A percentile compares a stretch with the other conserved stretches of the same genome.
phyloP scores from a whole-genome alignment of 176 grass and related monocot species.

The Paspalum notatum region DNA sequence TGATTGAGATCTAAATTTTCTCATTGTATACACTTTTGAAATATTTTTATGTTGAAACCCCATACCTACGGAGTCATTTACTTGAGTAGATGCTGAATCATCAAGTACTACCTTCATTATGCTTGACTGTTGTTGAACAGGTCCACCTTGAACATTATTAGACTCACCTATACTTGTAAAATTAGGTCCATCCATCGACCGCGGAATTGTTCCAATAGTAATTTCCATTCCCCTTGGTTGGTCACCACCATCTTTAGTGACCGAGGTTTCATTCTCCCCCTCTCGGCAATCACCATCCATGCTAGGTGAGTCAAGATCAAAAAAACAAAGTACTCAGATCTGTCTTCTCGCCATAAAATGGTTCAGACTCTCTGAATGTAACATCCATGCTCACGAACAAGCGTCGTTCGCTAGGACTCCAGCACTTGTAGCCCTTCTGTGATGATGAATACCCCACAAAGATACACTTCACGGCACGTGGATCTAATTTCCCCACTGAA shows the following conservation, averaged over 20 bases:
- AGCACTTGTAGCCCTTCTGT: background rate
- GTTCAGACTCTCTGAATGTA: background rate
- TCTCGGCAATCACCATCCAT: background rate
- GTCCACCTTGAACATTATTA: background rate
- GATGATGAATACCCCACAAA: background rate
- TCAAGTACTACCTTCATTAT: background rate
- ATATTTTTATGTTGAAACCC: background rate
- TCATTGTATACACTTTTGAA: background rate
- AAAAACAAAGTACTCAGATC: background rate
- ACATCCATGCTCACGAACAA: slow-evolving; percentile 2
- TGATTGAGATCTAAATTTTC: too few species aligned
- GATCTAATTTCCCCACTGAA: background rate
- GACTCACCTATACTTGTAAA: background rate
- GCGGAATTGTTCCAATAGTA: background rate
- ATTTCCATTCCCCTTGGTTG: background rate
- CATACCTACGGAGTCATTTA: background rate
- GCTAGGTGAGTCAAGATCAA: background rate
- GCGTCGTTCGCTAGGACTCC: background rate
- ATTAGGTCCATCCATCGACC: background rate
- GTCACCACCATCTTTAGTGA: background rate
- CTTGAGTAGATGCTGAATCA: background rate
- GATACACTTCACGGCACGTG: background rate
- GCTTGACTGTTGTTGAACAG: background rate
- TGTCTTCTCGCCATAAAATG: background rate
- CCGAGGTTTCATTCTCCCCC: background rate